Conservation (phyloP, 1,284 basidiomycete species). For the Fomitopsis betulina region DNA sequence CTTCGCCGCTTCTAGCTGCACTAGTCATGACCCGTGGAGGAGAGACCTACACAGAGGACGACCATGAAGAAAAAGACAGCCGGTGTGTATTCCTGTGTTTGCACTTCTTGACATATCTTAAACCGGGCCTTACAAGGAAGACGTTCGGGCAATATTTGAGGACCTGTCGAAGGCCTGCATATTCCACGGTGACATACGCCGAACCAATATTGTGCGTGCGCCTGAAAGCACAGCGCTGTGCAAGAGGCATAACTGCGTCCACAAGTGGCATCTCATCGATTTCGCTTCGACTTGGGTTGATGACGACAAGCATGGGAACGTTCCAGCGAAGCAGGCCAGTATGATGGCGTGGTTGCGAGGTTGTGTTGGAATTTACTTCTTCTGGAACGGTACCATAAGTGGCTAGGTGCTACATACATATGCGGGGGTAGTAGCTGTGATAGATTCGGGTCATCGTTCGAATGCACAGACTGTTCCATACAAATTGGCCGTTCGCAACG, state of each 20-base stretch:
- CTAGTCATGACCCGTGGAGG: background rate
- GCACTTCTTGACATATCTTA: background rate
- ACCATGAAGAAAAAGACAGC: background rate
- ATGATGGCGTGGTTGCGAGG: no score
- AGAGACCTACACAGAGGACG: background rate
- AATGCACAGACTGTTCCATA: no score
- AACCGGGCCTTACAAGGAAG: background rate
- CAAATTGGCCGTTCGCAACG: no score
- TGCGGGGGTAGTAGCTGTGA: no score
- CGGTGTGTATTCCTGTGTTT: no score
- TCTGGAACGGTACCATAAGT: no score
- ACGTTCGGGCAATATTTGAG: background rate
- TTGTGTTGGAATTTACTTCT: no score
- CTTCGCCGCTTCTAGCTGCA: background rate
- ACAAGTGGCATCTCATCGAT: background rate
- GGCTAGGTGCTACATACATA: no score
- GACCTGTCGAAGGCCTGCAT: background rate
- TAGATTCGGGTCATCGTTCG: no score
- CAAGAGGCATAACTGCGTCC: background rate
- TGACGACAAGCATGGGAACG: no score
- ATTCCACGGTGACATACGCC: background rate
- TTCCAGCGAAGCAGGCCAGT: no score
- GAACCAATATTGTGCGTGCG: background rate
- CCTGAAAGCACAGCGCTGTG: background rate
- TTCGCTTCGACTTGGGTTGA: no score